These are phyloP conservation scores for Pythium pectinolyticum DNA, from an alignment of 352 stramenopile genomes.

Conservation along the genomic window DNA sequence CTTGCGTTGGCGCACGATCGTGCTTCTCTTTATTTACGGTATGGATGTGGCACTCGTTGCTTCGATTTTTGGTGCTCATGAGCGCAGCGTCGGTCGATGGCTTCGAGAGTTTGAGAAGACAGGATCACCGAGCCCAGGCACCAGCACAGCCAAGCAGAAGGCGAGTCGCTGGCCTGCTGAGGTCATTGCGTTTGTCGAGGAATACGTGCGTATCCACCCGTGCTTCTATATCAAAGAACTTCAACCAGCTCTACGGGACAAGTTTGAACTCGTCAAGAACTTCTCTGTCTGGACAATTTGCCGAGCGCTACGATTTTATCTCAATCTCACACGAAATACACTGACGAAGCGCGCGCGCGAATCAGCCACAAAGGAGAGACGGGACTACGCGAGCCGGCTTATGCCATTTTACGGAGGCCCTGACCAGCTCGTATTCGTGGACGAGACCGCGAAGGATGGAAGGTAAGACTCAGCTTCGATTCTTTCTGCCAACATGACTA, in stretches of 20 bases:
- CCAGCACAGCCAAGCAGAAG: too few species aligned
- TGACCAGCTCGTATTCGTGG: constrained; percentile 19
- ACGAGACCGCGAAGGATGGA: constrained; percentile 24
- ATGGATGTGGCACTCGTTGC: too few species aligned
- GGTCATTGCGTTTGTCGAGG: constrained; percentile 8
- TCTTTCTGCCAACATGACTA: too few species aligned
- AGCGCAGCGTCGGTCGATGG: too few species aligned
- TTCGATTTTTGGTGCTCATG: too few species aligned
- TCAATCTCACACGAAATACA: constrained; percentile 19
- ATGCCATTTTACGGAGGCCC: constrained; percentile 21
- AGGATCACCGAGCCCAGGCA: too few species aligned
- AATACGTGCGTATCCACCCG: constrained; percentile 8
- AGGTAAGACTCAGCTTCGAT: too few species aligned
- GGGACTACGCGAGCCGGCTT: constrained; percentile 8
- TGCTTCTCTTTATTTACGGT: too few species aligned
- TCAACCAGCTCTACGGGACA: neutral
- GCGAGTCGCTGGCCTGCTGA: constrained; percentile 3
- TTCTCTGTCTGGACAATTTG: constrained; percentile 22
- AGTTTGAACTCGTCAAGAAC: constrained; percentile 7
- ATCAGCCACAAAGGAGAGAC: neutral
- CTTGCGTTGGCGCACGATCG: too few species aligned
- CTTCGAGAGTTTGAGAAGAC: too few species aligned
- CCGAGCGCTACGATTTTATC: constrained; percentile 19
- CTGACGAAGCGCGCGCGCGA: constrained; percentile 22
- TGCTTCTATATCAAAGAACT: constrained; percentile 35